phyloP scores from a whole-genome alignment of 164 flowering plant genomes.

The Annona squamosa region DNA sequence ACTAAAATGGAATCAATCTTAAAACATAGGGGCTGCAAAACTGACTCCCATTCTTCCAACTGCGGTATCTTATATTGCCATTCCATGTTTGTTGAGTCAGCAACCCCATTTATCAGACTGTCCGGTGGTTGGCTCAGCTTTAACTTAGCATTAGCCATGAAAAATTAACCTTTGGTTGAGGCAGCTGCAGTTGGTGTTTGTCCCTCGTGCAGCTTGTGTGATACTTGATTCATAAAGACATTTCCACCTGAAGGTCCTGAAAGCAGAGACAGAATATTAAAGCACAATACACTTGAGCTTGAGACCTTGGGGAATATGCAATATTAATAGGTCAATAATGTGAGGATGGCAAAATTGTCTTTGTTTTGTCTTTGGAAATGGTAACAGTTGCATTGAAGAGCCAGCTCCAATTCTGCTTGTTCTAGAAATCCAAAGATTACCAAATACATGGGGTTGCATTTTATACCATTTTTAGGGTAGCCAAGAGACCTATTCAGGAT shows the following conservation, averaged over 20 bases:
- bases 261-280: slow-evolving; percentile 8
- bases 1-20: neutral
- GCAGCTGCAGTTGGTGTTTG: slow-evolving; percentile 34
- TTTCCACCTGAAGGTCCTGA: slow-evolving; percentile 42
- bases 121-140: neutral
- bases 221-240: slow-evolving; percentile 25
- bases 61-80: neutral
- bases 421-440: neutral
- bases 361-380: neutral
- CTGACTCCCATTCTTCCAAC: neutral
- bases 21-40: neutral
- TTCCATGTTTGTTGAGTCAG: neutral
- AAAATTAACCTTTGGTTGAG: slow-evolving; percentile 50
- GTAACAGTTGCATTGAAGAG: neutral
- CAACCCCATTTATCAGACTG: neutral
- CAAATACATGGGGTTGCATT: neutral
- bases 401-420: neutral
- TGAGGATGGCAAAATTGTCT: neutral
- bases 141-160: neutral
- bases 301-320: neutral
- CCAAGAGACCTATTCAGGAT: neutral
- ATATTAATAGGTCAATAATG: neutral
- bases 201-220: slow-evolving; percentile 42
- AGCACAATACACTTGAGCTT: neutral
- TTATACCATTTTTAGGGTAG: neutral